A percentile compares a stretch with the other conserved stretches of the same genome.
Evolutionary conservation across 2,329 filamentous ascomycete genomes (phyloP).

Genomic region (Microcyclospora tardicrescens): DNA sequence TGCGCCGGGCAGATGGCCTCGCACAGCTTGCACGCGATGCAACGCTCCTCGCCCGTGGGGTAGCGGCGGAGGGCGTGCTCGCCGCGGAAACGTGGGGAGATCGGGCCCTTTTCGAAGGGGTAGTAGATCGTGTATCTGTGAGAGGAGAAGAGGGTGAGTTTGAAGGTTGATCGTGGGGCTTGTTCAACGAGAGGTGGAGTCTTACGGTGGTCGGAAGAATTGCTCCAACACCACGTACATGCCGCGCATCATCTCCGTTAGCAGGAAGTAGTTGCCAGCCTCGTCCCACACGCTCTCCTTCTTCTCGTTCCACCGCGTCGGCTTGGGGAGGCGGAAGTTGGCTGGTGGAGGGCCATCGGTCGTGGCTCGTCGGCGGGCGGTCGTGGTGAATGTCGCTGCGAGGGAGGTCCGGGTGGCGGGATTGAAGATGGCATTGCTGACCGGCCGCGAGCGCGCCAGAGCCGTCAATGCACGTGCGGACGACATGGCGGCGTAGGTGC

Average conservation of each 20-base stretch:
- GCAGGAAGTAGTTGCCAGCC: slow-evolving; percentile 83
- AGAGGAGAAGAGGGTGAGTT: slow-evolving; percentile 4
- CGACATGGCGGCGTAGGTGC: slow-evolving; percentile 27
- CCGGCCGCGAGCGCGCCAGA: slow-evolving; percentile 34
- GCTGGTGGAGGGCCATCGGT: slow-evolving; percentile 66
- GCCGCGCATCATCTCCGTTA: slow-evolving; percentile 90
- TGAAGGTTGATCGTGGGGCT: no score
- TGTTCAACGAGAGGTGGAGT: slow-evolving; percentile 24
- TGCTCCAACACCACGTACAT: slow-evolving; percentile 98
- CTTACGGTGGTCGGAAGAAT: slow-evolving; percentile 95
- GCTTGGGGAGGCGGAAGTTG: slow-evolving; percentile 65
- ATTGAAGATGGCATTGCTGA: slow-evolving; percentile 24
- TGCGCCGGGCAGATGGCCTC: slow-evolving; percentile 96
- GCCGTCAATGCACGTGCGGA: slow-evolving; percentile 34
- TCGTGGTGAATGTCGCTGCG: slow-evolving; percentile 49
- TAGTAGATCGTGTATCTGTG: slow-evolving; percentile 93
- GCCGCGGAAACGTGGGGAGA: slow-evolving; percentile 93
- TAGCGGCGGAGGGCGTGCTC: slow-evolving; percentile 95
- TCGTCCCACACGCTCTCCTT: slow-evolving; percentile 67
- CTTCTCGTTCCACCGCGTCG: slow-evolving; percentile 67
- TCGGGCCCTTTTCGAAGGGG: slow-evolving; percentile 97
- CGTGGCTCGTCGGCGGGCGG: slow-evolving; percentile 39
- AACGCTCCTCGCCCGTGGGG: slow-evolving; percentile 93
- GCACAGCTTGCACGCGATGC: slow-evolving; percentile 99
- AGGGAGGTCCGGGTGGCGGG: slow-evolving; percentile 29